A percentile compares a stretch with the other conserved stretches of the same genome.
Evolutionary conservation across 768 basidiomycete genomes (phyloP).

Genomic region (Mrakia gelida): DNA sequence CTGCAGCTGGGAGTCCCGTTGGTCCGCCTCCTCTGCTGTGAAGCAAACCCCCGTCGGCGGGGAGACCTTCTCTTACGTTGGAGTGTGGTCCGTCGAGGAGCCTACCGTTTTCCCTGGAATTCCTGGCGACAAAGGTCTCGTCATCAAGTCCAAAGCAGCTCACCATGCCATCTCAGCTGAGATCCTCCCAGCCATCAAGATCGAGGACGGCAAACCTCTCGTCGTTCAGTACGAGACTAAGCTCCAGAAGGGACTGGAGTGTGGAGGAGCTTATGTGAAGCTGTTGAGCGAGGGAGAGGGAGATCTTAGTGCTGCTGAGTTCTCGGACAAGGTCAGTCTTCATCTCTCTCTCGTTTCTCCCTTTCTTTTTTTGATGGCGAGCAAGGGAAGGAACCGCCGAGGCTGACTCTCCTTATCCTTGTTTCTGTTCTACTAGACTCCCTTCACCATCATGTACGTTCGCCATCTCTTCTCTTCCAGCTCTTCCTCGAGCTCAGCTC

Average conservation of each 20-base stretch:
- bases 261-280: slow-evolving; percentile 98
- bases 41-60: slow-evolving; percentile 95
- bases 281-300: slow-evolving; percentile 56
- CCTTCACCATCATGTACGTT: slow-evolving; percentile 38
- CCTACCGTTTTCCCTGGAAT: slow-evolving; percentile 65
- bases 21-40: slow-evolving; percentile 95
- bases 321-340: slow-evolving; percentile 46
- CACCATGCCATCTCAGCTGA: slow-evolving; percentile 98
- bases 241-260: slow-evolving; percentile 98
- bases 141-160: slow-evolving; percentile 83
- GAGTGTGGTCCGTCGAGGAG: slow-evolving; percentile 94
- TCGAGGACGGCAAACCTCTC: slow-evolving; percentile 68
- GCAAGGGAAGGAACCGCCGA: not conserved
- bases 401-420: slow-evolving; percentile 14
- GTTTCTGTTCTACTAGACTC: slow-evolving; percentile 37
- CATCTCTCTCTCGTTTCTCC: too few relatives aligned
- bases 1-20: slow-evolving; percentile 68
- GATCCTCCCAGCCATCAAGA: slow-evolving; percentile 70
- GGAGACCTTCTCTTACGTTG: slow-evolving; percentile 64
- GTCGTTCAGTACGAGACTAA: slow-evolving; percentile 99
- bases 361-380: not conserved
- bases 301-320: slow-evolving; percentile 43
- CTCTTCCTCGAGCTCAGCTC: not conserved
- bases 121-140: slow-evolving; percentile 82
- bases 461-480: not conserved